Evolutionary conservation across 441 rosid genomes (phyloP), one percentile per base, ranked within the genome.

Genomic region (Capsella rubella): DNA sequence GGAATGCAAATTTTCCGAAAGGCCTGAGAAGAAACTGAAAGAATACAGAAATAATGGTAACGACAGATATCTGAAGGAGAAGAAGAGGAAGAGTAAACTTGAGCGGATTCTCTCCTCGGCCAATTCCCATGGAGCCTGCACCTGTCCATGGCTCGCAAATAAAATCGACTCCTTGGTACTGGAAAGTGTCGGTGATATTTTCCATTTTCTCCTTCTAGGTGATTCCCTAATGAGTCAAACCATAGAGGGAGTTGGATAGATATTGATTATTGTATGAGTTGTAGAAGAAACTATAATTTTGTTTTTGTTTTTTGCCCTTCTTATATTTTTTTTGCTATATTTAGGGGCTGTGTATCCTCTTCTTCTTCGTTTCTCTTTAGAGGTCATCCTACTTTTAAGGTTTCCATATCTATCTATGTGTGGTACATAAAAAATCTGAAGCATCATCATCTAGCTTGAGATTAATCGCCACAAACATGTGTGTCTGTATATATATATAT

Each of bases 21-120:
- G 84, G 90, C 28, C 31, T 55, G 46, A 87, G 80, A 50, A 83
- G 47, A 51, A 71, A 9, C 37, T 82, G 79, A 31, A 84, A 70
- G 11, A 72, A 1, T 27, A 32, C 0, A 4, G 74, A 55, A 42
- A 83, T 6, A 4, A 61, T 8, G 35, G 74, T 39, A 50, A 83
- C 80, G 14, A 82, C 37, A 18, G 77, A 59, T 3, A 84, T 72
- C n/a, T 82, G 84, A 29, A 80, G 35, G 32, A 80, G 29, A 3
- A 80, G 64, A 21, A 79, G 77, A 57, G 79, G 80, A 29, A 77
- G 34, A 56, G 81, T 51, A 57, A 15, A 75, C 0, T 68, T 10
- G 3, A 35, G 1, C 1, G 82, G 82, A 14, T 73, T 64, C 4
- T 63, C 79, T 40, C 79, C 79, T 8, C 31, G 60, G 0, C 57